Base-by-base conservation (phyloP, 768 basidiomycete genomes). In the Auriscalpium orientale region DNA sequence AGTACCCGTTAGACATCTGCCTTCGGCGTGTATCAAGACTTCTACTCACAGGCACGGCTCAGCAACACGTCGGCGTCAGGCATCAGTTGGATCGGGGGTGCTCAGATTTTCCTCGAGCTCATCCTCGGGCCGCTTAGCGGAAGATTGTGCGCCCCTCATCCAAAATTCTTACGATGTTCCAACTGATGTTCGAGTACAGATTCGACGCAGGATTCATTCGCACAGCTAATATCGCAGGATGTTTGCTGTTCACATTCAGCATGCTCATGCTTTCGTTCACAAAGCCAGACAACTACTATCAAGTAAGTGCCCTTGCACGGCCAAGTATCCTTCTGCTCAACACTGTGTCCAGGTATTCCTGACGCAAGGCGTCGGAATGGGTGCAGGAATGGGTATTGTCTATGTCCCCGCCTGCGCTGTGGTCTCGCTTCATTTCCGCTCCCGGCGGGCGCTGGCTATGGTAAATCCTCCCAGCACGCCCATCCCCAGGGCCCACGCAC, bases 41-140 rank as follows among this genome's bases (percentile, higher is more conserved):
- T 34, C 8, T 51, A 51, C 36, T 9, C 37, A 20, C 20, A n/a
- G 8, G 18, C 16, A 10, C 18, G 50, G 37, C 36, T 51, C 11
- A 51, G 35, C 36, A 35, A 20, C 37, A 16, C 11, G 2, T 51
- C 50, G 35, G 50, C 50, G n/a, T 51, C 50, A 9, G 20, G 28
- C n/a, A 51, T 51, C 8, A 51, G 50, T 22, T 51, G 50, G 50
- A 51, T 51, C 18, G 50, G 50, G 20, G 50, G 40, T 18, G 50
- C 38, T 3, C 50, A 51, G 11, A 51, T 51, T 15, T 51, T 51
- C 16, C 22, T 51, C 15, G 50, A 51, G 12, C 36, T 51, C 16
- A 51, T 51, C 10, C 50, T 51, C 10, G 50, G 50, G 16, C 50
- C 50, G 10, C 15, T 51, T 10, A 36, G 50, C 28, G 50, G 50